Percentiles rank a stretch among this genome's conserved stretches.
Conservation (phyloP, 495 filamentous ascomycete genomes). For the Penicillium lagena region DNA sequence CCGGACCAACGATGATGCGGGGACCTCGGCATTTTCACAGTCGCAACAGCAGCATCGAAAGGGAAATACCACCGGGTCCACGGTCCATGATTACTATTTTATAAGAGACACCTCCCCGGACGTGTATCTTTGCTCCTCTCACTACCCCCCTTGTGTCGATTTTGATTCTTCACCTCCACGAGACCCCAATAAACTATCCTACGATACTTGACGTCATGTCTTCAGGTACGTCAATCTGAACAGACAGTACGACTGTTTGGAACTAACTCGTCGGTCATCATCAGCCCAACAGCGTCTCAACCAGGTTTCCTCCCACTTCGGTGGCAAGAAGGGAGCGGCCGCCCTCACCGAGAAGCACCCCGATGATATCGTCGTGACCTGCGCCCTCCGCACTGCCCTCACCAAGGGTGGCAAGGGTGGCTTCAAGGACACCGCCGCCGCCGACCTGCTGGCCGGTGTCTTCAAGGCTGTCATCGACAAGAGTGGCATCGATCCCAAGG, state of each 20-base stretch:
- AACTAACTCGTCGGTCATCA: neutral
- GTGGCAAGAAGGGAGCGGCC: conserved; percentile 41
- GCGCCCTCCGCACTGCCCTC: conserved; percentile 83
- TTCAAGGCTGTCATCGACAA: conserved; percentile 75
- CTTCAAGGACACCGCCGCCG: conserved; percentile 87
- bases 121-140: conserved; percentile 3
- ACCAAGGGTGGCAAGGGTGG: conserved; percentile 88
- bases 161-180: conserved; percentile 6
- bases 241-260: neutral
- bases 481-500: conserved; percentile 74
- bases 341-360: conserved; percentile 55
- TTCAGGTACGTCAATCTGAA: conserved; percentile 23
- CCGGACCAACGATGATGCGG: conserved; percentile 32
- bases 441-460: conserved; percentile 80
- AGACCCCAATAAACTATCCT: conserved; percentile 3
- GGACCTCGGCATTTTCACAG: conserved; percentile 32
- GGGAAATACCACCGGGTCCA: conserved; percentile 24
- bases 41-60: conserved; percentile 17
- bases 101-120: conserved; percentile 16
- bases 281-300: conserved; percentile 56
- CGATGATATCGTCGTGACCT: conserved; percentile 85
- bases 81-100: conserved; percentile 8
- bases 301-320: conserved; percentile 58
- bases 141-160: neutral
- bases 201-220: conserved; percentile 33